phyloP scores from a whole-genome alignment of 202 grass and related monocot species.

The Tripidium arundinaceum region DNA sequence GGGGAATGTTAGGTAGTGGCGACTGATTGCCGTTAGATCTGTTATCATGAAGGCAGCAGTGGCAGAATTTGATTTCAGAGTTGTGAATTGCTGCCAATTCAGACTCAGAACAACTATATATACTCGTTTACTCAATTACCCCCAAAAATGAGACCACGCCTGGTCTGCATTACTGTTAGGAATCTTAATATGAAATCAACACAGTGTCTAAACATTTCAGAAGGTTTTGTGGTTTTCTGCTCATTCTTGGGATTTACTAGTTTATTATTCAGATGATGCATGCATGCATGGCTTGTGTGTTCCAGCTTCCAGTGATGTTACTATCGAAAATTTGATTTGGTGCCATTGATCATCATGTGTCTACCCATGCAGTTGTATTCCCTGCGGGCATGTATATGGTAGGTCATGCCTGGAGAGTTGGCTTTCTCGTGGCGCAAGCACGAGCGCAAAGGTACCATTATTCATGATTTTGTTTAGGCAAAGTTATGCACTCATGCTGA shows the following conservation, averaged over 20 bases:
- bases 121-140: not conserved
- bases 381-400: not conserved
- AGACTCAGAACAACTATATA: not conserved
- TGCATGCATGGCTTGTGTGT: not conserved
- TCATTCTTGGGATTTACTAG: not conserved
- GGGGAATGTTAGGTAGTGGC: not conserved
- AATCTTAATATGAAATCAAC: not conserved
- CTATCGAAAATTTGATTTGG: not conserved
- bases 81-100: not conserved
- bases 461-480: not conserved
- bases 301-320: not conserved
- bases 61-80: not conserved
- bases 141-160: not conserved
- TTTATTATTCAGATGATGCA: not conserved
- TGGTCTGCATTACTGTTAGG: not conserved
- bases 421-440: not conserved
- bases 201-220: not conserved
- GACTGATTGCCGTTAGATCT: slow-evolving; percentile 7
- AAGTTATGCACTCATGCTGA: not conserved
- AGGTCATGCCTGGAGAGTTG: not conserved
- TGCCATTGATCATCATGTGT: not conserved
- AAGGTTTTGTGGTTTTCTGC: not conserved
- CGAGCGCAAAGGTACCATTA: not conserved
- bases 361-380: not conserved
- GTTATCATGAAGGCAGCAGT: not conserved